Conservation (phyloP, 1,284 basidiomycete species). For the Malassezia furfur region DNA sequence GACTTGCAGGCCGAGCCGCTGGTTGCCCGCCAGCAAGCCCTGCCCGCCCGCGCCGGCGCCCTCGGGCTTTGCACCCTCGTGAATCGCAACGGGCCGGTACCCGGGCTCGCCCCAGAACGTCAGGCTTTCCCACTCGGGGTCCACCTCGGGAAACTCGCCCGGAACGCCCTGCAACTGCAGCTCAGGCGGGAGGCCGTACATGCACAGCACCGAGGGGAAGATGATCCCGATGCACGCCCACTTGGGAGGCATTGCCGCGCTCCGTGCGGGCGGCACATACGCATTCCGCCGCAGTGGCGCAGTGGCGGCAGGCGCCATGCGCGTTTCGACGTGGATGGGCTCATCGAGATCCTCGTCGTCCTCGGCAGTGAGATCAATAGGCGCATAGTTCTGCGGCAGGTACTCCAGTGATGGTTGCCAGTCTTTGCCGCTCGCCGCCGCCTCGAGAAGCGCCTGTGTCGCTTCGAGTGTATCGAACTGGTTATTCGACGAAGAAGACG, state of each 20-base stretch:
- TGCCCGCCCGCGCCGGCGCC: not conserved
- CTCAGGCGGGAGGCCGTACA: constrained; percentile 31
- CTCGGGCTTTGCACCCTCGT: constrained; percentile 1
- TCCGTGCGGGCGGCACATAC: constrained; percentile 18
- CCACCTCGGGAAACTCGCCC: constrained; percentile 10
- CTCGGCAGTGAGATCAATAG: constrained; percentile 13
- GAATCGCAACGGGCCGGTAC: constrained; percentile 31
- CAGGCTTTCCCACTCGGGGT: constrained; percentile 15
- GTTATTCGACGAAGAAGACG: not conserved
- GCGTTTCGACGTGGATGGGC: constrained; percentile 23
- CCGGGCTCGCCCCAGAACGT: constrained; percentile 34
- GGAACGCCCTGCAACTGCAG: constrained; percentile 19
- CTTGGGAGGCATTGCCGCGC: constrained; percentile 5
- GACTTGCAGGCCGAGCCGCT: constrained; percentile 9
- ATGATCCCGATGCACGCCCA: constrained; percentile 41
- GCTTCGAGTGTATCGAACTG: constrained; percentile 1
- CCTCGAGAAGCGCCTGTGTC: not conserved
- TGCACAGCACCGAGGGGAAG: constrained; percentile 31
- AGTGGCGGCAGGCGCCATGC: not conserved
- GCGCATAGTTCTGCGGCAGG: not conserved
- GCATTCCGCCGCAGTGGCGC: constrained; percentile 13
- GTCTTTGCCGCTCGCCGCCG: not conserved
- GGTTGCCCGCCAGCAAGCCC: not conserved
- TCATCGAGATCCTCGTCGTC: constrained; percentile 32
- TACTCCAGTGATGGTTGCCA: constrained; percentile 2